A percentile compares a stretch with the other conserved stretches of the same genome.
These are phyloP conservation scores for Pseudoturritis turrita DNA, from an alignment of 345 rosid species.

Conservation along the genomic window DNA sequence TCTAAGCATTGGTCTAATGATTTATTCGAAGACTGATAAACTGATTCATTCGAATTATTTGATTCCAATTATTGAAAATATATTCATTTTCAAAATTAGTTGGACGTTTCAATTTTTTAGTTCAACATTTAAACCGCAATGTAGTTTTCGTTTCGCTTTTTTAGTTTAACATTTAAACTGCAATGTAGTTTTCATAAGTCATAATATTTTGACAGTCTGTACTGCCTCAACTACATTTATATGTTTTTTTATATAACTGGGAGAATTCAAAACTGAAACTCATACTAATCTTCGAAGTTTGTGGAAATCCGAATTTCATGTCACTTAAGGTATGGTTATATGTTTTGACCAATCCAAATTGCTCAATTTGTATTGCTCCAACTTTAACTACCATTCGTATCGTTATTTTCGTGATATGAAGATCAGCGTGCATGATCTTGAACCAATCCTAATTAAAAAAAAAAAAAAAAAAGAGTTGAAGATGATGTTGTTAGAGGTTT, in stretches of 20 bases:
- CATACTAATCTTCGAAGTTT: too few relatives aligned
- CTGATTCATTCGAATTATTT: too few relatives aligned
- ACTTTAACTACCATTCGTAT: neutral
- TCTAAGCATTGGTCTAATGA: neutral
- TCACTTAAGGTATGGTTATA: too few relatives aligned
- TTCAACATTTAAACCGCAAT: neutral
- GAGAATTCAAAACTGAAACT: too few relatives aligned
- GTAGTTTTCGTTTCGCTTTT: neutral
- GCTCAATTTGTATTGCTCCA: neutral
- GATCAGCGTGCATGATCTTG: constrained; percentile 26
- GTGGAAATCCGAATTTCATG: too few relatives aligned
- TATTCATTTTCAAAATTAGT: too few relatives aligned
- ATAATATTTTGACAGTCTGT: neutral
- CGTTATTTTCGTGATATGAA: constrained; percentile 19
- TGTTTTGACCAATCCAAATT: neutral
- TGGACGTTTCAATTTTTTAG: neutral
- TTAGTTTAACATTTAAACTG: neutral
- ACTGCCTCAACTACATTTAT: neutral
- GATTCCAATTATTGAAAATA: too few relatives aligned
- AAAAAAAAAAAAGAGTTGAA: neutral
- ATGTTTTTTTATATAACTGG: too few relatives aligned
- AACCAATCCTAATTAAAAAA: neutral
- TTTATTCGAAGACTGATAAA: neutral
- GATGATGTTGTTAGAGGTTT: constrained; percentile 18
- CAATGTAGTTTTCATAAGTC: neutral